Percentiles rank a stretch among this genome's conserved stretches.
Evolutionary conservation across 257 asterid species (phyloP).

Genomic region (Fraxinus quadrangulata): DNA sequence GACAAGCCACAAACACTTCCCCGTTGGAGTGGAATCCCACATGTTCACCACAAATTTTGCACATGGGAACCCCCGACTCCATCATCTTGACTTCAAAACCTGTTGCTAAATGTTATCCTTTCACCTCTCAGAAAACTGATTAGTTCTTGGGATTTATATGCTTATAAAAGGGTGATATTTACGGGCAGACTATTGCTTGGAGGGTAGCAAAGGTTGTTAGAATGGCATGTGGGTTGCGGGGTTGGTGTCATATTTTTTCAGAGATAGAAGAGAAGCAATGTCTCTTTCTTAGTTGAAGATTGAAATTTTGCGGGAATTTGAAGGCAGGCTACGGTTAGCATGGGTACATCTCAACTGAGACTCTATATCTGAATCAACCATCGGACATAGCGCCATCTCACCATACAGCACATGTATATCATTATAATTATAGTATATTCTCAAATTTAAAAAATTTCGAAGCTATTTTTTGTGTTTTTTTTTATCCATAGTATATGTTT

Average conservation of each 20-base stretch:
- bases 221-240: conserved; percentile 42
- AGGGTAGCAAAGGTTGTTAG: conserved; percentile 36
- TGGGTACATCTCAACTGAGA: conserved; percentile 52
- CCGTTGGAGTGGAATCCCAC: conserved; percentile 57
- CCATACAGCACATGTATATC: neutral
- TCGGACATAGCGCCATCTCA: conserved; percentile 16
- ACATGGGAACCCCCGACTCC: conserved; percentile 76
- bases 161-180: conserved; percentile 2
- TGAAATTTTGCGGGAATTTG: conserved; percentile 68
- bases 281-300: conserved; percentile 41
- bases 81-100: conserved; percentile 52
- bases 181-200: conserved; percentile 25
- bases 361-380: conserved; percentile 26
- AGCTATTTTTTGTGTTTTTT: neutral
- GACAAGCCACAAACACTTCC: conserved; percentile 75
- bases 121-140: conserved; percentile 10
- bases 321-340: conserved; percentile 78
- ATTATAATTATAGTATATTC: neutral
- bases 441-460: neutral
- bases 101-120: neutral
- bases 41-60: conserved; percentile 79
- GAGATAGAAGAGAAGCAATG: conserved; percentile 54
- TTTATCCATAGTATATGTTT: no score
- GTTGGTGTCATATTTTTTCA: conserved; percentile 44
- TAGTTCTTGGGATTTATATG: conserved; percentile 24